Evolutionary conservation across 768 basidiomycete genomes (phyloP), one percentile per base, ranked within the genome.

Genomic region (Xerocomellus dryophilus): DNA sequence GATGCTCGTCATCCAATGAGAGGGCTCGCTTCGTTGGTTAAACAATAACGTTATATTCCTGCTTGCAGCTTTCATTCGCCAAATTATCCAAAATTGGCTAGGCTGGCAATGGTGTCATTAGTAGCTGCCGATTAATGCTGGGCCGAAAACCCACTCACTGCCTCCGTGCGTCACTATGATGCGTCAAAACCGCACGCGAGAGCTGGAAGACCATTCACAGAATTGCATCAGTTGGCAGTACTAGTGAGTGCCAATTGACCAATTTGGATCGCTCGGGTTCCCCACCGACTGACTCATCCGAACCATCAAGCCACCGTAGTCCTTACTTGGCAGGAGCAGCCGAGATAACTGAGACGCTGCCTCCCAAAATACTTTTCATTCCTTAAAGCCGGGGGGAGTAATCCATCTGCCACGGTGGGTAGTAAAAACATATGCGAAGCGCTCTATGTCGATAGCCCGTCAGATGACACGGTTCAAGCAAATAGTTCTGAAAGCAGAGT

Each of bases 61-160:
- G n/a, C n/a, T n/a, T n/a, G n/a, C n/a, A n/a, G n/a, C n/a, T n/a
- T n/a, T n/a, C n/a, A n/a, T 54, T 6, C 2, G 34, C 62, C 36
- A 18, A 51, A 12, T 17, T 29, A 36, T 18, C 64, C 61, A 41
- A 54, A 64, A 31, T 11, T 45, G 32, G 57, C 9, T 20, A 51
- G 2, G 6, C 25, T 36, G 43, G n/a, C n/a, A n/a, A n/a, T n/a
- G 47, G 47, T 41, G 11, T 29, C 40, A 15, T 15, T n/a, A n/a
- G n/a, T 44, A 3, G 17, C 35, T n/a, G 21, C 14, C 9, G 25
- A 27, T 47, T n/a, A n/a, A n/a, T 23, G n/a, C n/a, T 18, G 38
- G n/a, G 8, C n/a, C 8, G n/a, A 38, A 38, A 40, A 34, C 34
- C 35, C 25, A 25, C 25, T 25, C 57, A 50, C 47, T 15, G 31